Base-by-base conservation (phyloP, 768 basidiomycete genomes). In the Lactarius hengduanensis region DNA sequence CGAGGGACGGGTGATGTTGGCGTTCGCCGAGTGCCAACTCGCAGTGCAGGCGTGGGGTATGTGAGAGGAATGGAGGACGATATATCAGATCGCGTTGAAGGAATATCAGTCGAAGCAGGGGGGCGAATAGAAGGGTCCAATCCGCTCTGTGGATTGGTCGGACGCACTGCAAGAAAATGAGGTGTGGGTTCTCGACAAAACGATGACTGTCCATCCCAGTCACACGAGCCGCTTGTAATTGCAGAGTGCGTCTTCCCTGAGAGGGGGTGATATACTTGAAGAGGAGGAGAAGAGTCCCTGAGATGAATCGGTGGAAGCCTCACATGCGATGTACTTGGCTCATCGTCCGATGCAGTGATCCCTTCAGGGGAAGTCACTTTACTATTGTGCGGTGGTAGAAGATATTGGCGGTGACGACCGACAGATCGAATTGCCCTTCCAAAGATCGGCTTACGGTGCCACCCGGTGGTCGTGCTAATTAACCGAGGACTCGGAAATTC, bases 141-240 rank as follows among this genome's bases (percentile, higher is more conserved):
- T 15, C 26, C 54, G 26, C 54, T 15, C 26, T 55, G 54, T 36
- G 28, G 45, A 32, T 20, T 61, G 7, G 28, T 16, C 32, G 13
- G 28, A 11, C 63, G 61, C 20, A 53, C 61, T 6, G 50, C 32
- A 10, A 3, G 18, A 15, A 55, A 59, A 34, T 50, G 64, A n/a
- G 64, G 57, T 16, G 64, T 57, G 11, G 64, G 57, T 15, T 65
- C 64, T 22, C 50, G 64, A 50, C 59, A 34, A 47, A 64, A 38
- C n/a, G 50, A 45, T 22, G 58, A 50, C 47, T 50, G 62, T 6
- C 63, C 67, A 34, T 68, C 64, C 61, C 68, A 57, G 38, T 68
- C 62, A 57, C 65, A 62, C 16, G 54, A 61, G 20, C 13, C 30
- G 32, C 38, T 20, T 22, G n/a, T 54, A 18, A 34, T 5, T n/a